Evolutionary conservation across 306 rosid species (phyloP).

Genomic region (Datisca glomerata): DNA sequence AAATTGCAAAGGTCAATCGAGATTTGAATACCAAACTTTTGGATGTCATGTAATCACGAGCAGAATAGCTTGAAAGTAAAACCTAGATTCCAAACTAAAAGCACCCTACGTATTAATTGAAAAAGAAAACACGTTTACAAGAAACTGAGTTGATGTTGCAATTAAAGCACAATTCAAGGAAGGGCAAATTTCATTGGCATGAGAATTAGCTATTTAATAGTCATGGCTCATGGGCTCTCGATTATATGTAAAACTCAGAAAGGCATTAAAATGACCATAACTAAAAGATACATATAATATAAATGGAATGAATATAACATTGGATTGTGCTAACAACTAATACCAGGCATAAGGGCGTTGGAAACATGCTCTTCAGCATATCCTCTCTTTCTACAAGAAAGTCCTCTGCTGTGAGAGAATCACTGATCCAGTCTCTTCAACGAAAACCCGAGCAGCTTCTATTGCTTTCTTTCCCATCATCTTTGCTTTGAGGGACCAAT

Average conservation of each 20-base stretch:
- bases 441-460: slow-evolving; percentile 81
- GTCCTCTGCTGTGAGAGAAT: slow-evolving; percentile 55
- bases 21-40: too few relatives aligned
- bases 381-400: slow-evolving; percentile 76
- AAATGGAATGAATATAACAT: neutral
- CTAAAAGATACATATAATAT: neutral
- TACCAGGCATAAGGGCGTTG: slow-evolving; percentile 89
- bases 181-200: neutral
- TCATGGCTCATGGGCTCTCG: too few relatives aligned
- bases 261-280: neutral
- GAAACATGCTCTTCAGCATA: slow-evolving; percentile 56
- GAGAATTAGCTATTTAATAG: neutral
- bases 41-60: neutral
- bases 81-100: too few relatives aligned
- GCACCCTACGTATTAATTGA: too few relatives aligned
- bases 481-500: slow-evolving; percentile 79
- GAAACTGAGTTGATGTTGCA: too few relatives aligned
- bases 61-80: too few relatives aligned
- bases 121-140: too few relatives aligned
- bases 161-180: too few relatives aligned
- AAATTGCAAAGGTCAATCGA: neutral
- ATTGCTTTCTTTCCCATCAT: slow-evolving; percentile 95
- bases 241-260: too few relatives aligned
- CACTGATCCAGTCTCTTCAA: slow-evolving; percentile 64
- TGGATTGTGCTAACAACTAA: neutral